Conservation (phyloP, 2,329 filamentous ascomycete genomes). For the Colletotrichum sp. region DNA sequence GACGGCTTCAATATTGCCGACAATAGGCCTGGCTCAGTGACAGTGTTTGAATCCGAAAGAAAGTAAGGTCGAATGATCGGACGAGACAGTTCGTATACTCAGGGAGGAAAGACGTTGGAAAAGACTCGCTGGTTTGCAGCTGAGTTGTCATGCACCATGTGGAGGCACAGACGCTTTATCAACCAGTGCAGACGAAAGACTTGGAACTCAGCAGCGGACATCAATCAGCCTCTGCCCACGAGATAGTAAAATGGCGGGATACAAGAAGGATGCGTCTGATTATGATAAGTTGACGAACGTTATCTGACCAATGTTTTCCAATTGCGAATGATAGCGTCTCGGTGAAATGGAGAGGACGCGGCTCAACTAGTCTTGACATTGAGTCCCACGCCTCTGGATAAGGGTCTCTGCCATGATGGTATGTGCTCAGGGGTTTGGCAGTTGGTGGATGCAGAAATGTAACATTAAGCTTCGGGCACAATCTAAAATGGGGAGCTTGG, state of each 20-base stretch:
- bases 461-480: background rate
- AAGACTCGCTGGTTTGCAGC: background rate
- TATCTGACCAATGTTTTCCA: background rate
- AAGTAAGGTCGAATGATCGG: background rate
- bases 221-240: background rate
- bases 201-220: background rate
- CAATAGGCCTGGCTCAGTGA: fast-evolving
- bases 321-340: background rate
- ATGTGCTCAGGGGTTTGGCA: background rate
- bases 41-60: background rate
- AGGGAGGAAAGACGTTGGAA: background rate
- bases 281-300: background rate
- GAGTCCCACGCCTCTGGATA: background rate
- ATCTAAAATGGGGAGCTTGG: background rate
- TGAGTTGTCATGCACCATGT: background rate
- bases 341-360: background rate
- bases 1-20: background rate
- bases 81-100: background rate
- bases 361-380: background rate
- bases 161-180: background rate
- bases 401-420: background rate
- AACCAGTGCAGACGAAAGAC: background rate
- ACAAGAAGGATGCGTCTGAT: background rate
- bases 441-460: background rate
- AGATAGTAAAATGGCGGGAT: background rate